These are phyloP conservation scores for Neofusicoccum sp. DNA, from an alignment of 2,329 filamentous ascomycete genomes.

Conservation along the genomic window DNA sequence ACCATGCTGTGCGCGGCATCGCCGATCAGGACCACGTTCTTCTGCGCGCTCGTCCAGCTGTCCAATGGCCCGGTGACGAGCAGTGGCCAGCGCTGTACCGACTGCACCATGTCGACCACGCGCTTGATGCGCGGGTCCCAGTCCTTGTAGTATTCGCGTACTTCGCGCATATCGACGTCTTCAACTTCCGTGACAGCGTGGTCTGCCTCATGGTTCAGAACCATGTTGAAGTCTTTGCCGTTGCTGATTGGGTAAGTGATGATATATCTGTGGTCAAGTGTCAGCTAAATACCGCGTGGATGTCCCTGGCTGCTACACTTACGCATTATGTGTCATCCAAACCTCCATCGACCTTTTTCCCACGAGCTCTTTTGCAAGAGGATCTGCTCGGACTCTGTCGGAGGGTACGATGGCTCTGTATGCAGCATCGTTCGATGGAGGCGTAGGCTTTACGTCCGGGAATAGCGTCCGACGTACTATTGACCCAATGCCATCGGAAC, in stretches of 20 bases:
- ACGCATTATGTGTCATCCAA: constrained; percentile 40
- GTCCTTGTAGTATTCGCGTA: constrained; percentile 42
- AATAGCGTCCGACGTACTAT: constrained; percentile 38
- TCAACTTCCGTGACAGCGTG: constrained; percentile 37
- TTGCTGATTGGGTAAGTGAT: constrained; percentile 49
- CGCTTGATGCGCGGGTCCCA: constrained; percentile 47
- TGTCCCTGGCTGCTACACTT: constrained; percentile 7
- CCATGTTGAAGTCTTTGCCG: constrained; percentile 47
- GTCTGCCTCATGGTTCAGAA: constrained; percentile 43
- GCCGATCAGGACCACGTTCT: constrained; percentile 46
- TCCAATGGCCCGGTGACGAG: constrained; percentile 44
- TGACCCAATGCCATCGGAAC: constrained; percentile 44
- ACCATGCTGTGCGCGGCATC: constrained; percentile 45
- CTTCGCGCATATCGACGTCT: constrained; percentile 44
- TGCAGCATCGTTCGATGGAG: constrained; percentile 44
- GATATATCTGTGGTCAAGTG: constrained; percentile 38
- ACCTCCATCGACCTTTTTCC: constrained; percentile 46
- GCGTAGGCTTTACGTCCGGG: constrained; percentile 41
- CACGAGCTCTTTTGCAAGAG: constrained; percentile 39
- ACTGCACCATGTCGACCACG: constrained; percentile 42
- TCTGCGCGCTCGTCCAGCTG: constrained; percentile 42
- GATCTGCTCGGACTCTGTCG: constrained; percentile 43
- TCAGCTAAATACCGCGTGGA: no score
- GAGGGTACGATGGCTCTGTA: constrained; percentile 48
- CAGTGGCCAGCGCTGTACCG: constrained; percentile 43